Evolutionary conservation across 2,329 filamentous ascomycete genomes (phyloP), one percentile per base, ranked within the genome.

Genomic region (Xylariales sp.): DNA sequence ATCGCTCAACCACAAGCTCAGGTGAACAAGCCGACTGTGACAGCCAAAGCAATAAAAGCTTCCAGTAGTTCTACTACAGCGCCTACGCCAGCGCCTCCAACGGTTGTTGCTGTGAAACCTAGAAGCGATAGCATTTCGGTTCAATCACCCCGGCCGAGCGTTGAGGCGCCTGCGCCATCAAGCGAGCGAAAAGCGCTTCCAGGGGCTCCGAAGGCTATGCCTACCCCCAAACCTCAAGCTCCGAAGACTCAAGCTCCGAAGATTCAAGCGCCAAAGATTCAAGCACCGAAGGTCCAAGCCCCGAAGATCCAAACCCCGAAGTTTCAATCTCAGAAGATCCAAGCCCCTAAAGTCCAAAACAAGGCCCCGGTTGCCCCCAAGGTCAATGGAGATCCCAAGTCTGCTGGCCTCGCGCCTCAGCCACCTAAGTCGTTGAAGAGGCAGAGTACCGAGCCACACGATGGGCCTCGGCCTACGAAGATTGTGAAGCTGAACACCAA

Each of bases 401-500:
- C 40, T 10, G 11, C 32, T 13, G 34, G 21, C n/a, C 41, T 37
- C 10, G 19, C 27, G 17, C 19, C 38, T 4, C 29, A 28, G 17
- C 5, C 21, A 5, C 25, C 43, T 6, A 42, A 43, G 21, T 23
- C 43, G 4, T 31, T 46, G 4, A 60, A 60, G 35, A 49, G 56
- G 4, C 40, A 49, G 5, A 58, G 53, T 18, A 51, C 51, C 5
- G 56, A 59, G 29, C 33, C 33, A 13, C 49, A 45, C 19, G 54
- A 55, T 14, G 45, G 50, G 6, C 38, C 43, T 8, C 49, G 55
- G 10, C 55, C 55, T 13, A 52, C 48, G 5, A 60, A 60, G 46
- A 48, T 60, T 6, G 41, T 60, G n/a, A 59, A 56, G 39, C 49
- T 60, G 10, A 41, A 56, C 15, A 58, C 54, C 5, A 54, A 51